Evolutionary conservation across 78 protist species (phyloP).

Genomic region (Isochrysis galbana): DNA sequence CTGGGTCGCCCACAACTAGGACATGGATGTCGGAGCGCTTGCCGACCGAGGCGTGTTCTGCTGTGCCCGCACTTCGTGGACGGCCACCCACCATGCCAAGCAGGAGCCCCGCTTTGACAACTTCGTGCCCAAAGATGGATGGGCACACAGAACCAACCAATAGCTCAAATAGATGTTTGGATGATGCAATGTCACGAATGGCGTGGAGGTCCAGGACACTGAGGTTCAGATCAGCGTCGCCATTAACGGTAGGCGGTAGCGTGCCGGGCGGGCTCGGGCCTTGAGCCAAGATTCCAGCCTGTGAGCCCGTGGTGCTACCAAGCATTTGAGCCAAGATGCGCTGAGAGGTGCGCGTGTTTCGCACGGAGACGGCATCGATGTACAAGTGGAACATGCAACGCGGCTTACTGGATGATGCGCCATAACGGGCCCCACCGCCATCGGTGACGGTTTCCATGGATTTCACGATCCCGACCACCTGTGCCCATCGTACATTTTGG

Average conservation of each 20-base stretch:
- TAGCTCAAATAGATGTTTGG: constrained; percentile 68
- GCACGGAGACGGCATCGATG: constrained; percentile 72
- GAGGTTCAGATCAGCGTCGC: neutral
- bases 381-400: constrained; percentile 62
- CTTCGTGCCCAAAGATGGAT: constrained; percentile 92
- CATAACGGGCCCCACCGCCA: neutral
- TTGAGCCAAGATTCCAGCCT: neutral
- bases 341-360: neutral
- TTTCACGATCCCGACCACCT: constrained; percentile 75
- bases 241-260: neutral
- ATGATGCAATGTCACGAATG: constrained; percentile 1
- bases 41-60: neutral
- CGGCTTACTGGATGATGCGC: constrained; percentile 8
- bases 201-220: constrained; percentile 11
- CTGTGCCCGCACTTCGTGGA: neutral
- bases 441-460: constrained; percentile 42
- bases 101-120: constrained; percentile 92
- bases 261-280: neutral
- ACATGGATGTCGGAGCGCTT: constrained; percentile 83
- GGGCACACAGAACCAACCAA: constrained; percentile 95
- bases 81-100: constrained; percentile 95
- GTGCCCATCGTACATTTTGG: constrained; percentile 49
- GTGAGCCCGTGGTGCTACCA: neutral
- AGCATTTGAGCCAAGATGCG: neutral
- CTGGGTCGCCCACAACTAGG: constrained; percentile 98